Evolutionary conservation across 2,329 filamentous ascomycete genomes (phyloP), one percentile per base, ranked within the genome.

Genomic region (Hymenoscyphus repandus): DNA sequence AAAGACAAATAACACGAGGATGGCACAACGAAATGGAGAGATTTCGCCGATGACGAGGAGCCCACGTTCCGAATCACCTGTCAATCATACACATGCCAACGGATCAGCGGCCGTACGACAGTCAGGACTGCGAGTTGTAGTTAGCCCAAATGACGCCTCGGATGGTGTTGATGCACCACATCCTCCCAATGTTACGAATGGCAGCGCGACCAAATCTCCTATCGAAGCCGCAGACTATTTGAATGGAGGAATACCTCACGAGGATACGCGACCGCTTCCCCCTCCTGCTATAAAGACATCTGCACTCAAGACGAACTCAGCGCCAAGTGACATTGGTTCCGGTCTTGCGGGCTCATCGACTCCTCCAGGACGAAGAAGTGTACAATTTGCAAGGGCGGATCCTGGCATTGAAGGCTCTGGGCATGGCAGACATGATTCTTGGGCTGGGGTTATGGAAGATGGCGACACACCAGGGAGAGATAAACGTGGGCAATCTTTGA

Each of bases 381-480:
- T 95, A 3, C 88, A 93, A 60, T 93, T 95, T 64, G 81, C 79
- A 2, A 76, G 80, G 30, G 68, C 70, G 27, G 72, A 76, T 66
- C 56, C 64, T 68, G 48, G 42, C 3, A 40, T 41, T 57, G 81
- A 79, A 32, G 69, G 74, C 5, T 27, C 20, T 10, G 66, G 73
- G 17, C 80, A 83, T 57, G 79, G 77, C 31, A 76, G 83, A 52
- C 77, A 85, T 39, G 77, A 80, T 32, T 89, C 86, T 3, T 79
- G 79, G 57, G 60, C 55, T 30, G 38, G 41, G 6, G 27, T 20
- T 22, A 13, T 53, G 71, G 82, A 86, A 41, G 83, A 86, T 46
- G 75, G 70, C 7, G 86, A 88, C 34, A 70, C 72, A 7, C 67
- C 74, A 12, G 73, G 71, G 50, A 85, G 83, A 67, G 78, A 79